phyloP scores from a whole-genome alignment of 768 basidiomycete species.

The Phaeotremella skinneri region DNA sequence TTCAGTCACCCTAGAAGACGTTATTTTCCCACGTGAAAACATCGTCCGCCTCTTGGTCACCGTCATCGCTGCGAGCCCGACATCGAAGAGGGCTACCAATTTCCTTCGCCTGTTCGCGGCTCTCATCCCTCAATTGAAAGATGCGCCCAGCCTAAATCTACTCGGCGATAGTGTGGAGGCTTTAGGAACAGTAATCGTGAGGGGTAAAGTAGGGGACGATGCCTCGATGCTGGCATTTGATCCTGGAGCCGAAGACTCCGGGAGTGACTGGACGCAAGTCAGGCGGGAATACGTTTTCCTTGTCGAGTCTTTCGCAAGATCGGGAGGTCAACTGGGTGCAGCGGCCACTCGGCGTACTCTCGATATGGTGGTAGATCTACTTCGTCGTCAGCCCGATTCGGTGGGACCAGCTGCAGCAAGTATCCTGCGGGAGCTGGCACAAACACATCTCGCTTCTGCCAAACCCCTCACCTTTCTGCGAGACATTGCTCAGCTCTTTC shows the following conservation, averaged over 20 bases:
- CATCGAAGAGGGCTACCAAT: constrained; percentile 16
- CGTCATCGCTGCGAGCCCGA: constrained; percentile 44
- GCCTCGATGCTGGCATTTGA: constrained; percentile 28
- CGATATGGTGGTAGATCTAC: constrained; percentile 34
- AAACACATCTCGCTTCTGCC: constrained; percentile 26
- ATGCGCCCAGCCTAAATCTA: constrained; percentile 18
- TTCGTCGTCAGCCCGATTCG: constrained; percentile 16
- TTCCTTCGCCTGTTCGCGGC: constrained; percentile 29
- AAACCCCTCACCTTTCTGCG: constrained; percentile 24
- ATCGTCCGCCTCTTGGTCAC: constrained; percentile 41
- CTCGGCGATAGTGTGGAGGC: constrained; percentile 35
- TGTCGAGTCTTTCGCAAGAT: constrained; percentile 31
- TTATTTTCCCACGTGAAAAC: constrained; percentile 32
- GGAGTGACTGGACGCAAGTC: constrained; percentile 31
- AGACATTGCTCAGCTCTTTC: constrained; percentile 34
- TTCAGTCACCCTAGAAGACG: constrained; percentile 23
- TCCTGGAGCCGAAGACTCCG: constrained; percentile 14
- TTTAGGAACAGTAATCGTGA: constrained; percentile 28
- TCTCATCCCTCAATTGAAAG: constrained; percentile 29
- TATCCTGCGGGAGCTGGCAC: constrained; percentile 25
- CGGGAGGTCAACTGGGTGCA: constrained; percentile 30
- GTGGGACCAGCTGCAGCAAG: constrained; percentile 22
- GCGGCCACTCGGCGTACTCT: constrained; percentile 25
- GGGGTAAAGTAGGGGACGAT: constrained; percentile 25
- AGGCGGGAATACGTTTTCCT: constrained; percentile 32